Evolutionary conservation across 176 grass and related monocot genomes (phyloP).

Genomic region (Bolboschoenus planiculmis): DNA sequence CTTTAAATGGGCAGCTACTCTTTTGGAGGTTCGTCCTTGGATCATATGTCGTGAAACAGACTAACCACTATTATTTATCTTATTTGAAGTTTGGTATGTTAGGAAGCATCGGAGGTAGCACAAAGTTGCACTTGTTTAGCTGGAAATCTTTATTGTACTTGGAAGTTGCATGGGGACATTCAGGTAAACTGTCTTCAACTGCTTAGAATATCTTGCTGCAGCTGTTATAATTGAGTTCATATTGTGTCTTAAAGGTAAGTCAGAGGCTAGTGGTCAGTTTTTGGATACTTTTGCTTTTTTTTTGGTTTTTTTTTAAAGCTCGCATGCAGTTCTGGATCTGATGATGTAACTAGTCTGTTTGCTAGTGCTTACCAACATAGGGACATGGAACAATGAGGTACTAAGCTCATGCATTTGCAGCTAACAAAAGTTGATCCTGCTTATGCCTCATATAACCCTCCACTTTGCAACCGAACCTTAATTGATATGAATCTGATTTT

Average conservation of each 20-base stretch:
- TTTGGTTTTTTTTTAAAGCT: not conserved
- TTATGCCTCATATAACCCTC: not conserved
- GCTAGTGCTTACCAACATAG: not conserved
- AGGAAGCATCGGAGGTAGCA: slow-evolving; percentile 79
- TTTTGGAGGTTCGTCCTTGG: slow-evolving; percentile 45
- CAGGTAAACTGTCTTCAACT: slow-evolving; percentile 31
- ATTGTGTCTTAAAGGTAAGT: not conserved
- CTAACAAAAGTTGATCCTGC: not conserved
- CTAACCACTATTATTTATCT: not conserved
- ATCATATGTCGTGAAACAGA: slow-evolving; percentile 30
- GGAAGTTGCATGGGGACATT: slow-evolving; percentile 88
- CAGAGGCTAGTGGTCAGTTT: not conserved
- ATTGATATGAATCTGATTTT: not conserved
- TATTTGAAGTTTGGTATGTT: slow-evolving; percentile 24
- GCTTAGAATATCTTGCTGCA: not conserved
- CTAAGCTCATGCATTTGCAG: not conserved
- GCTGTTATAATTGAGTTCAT: not conserved
- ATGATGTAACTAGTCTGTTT: not conserved
- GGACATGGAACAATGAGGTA: not conserved
- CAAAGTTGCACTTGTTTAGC: slow-evolving; percentile 56
- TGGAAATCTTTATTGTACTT: slow-evolving; percentile 73
- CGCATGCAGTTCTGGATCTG: not conserved
- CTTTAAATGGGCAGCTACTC: slow-evolving; percentile 76
- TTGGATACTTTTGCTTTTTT: not conserved
- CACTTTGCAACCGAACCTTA: not conserved